phyloP scores from a whole-genome alignment of 1,284 basidiomycete species.

The Hymenochaete sp. region DNA sequence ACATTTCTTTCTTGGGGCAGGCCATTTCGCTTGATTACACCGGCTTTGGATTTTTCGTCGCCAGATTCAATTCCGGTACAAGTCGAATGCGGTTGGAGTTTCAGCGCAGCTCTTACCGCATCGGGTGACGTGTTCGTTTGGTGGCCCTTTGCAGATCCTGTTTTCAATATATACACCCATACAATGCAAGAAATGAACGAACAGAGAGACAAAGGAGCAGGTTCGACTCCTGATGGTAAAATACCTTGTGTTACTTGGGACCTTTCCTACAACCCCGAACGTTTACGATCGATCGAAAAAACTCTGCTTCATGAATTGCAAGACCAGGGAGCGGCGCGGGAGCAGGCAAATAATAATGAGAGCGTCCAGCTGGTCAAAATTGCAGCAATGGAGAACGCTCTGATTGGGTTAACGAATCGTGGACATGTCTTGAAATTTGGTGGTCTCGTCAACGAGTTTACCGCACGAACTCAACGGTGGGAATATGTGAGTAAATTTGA shows the following conservation, averaged over 20 bases:
- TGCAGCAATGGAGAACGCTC: constrained; percentile 55
- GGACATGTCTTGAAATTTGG: constrained; percentile 65
- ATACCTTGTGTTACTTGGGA: constrained; percentile 59
- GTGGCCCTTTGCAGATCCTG: constrained; percentile 54
- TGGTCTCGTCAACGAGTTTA: constrained; percentile 34
- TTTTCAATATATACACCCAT: constrained; percentile 31
- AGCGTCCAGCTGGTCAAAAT: constrained; percentile 59
- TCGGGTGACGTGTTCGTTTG: constrained; percentile 66
- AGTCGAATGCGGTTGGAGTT: constrained; percentile 75
- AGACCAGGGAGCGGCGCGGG: constrained; percentile 22
- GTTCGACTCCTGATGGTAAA: constrained; percentile 28
- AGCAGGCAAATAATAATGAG: constrained; percentile 30
- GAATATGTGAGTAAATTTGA: constrained; percentile 54
- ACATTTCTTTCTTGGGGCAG: constrained; percentile 66
- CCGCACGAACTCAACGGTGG: constrained; percentile 44
- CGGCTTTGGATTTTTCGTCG: constrained; percentile 36
- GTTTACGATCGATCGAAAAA: constrained; percentile 30
- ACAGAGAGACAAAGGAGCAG: constrained; percentile 30
- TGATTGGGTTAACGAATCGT: constrained; percentile 70
- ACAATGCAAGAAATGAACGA: constrained; percentile 41
- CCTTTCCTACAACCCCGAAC: constrained; percentile 41
- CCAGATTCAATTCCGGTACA: constrained; percentile 50
- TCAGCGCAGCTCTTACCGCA: constrained; percentile 60
- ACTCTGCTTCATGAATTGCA: constrained; percentile 49
- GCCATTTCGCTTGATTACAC: constrained; percentile 53